These are phyloP conservation scores for Ascoidea asiatica DNA, from an alignment of 805 yeast genomes.

Conservation along the genomic window DNA sequence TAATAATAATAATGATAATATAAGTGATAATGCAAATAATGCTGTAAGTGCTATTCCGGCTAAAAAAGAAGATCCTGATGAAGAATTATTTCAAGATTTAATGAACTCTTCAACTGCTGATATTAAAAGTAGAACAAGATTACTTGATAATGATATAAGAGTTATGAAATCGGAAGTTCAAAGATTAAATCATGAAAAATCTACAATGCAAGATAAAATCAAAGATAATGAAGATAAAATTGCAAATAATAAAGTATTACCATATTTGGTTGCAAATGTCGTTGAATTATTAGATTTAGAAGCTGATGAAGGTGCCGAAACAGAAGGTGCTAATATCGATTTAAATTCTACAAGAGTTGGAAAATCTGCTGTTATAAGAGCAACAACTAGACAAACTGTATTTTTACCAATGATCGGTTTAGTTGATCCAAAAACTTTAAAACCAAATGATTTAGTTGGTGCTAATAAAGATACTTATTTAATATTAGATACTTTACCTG, in stretches of 20 bases:
- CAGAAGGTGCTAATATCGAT: conserved; percentile 93
- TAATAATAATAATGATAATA: conserved; percentile 13
- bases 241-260: conserved; percentile 88
- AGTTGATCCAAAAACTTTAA: conserved; percentile 81
- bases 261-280: conserved; percentile 91
- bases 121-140: conserved; percentile 69
- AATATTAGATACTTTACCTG: conserved; percentile 86
- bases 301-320: conserved; percentile 68
- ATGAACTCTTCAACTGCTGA: conserved; percentile 67
- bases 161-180: conserved; percentile 88
- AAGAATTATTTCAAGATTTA: conserved; percentile 73
- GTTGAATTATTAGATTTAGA: conserved; percentile 86
- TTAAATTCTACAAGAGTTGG: conserved; percentile 84
- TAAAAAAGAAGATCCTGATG: conserved; percentile 21
- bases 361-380: conserved; percentile 95
- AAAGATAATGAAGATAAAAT: conserved; percentile 94
- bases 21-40: conserved; percentile 3
- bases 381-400: conserved; percentile 95
- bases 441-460: conserved; percentile 97
- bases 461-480: conserved; percentile 94
- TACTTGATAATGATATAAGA: conserved; percentile 89
- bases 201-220: conserved; percentile 84
- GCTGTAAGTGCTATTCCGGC: conserved; percentile 10
- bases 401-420: conserved; percentile 91
- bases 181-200: conserved; percentile 82